Evolutionary conservation across 768 basidiomycete species (phyloP).

Genomic region (Leccinum longicurvipes): DNA sequence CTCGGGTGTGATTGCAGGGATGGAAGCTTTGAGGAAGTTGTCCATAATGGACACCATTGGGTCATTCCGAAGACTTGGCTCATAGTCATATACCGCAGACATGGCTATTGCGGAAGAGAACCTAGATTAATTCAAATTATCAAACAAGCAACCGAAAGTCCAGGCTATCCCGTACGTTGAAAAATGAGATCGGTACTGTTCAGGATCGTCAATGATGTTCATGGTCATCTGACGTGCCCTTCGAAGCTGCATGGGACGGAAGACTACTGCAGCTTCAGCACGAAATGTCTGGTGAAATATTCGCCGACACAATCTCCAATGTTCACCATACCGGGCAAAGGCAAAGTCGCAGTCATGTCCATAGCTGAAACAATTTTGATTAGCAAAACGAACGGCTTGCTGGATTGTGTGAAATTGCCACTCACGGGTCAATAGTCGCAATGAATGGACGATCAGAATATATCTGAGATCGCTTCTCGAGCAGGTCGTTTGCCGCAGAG

Average conservation of each 20-base stretch:
- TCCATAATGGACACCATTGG: constrained; percentile 7
- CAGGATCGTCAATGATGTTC: constrained; percentile 9
- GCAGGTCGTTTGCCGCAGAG: background rate
- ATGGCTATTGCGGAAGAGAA: constrained; percentile 31
- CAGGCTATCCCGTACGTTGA: background rate
- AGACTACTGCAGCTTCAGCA: background rate
- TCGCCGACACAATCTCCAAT: constrained; percentile 10
- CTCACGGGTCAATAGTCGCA: constrained; percentile 1
- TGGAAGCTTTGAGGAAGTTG: background rate
- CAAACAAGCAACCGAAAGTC: too few species aligned
- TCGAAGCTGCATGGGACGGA: constrained; percentile 17
- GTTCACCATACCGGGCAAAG: background rate
- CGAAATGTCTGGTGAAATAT: constrained; percentile 21
- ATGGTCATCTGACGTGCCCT: constrained; percentile 9
- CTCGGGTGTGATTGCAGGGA: background rate
- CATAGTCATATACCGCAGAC: constrained; percentile 12
- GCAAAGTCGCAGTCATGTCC: background rate
- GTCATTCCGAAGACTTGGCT: constrained; percentile 7
- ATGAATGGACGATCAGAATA: constrained; percentile 5
- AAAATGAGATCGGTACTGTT: background rate
- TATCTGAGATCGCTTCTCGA: background rate
- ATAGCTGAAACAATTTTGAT: background rate
- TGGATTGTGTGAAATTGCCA: background rate
- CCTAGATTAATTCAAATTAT: constrained; percentile 8
- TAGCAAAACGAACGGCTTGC: too few species aligned